Conservation (phyloP, 2,329 filamentous ascomycete species). For the Fusarium verticillioides region DNA sequence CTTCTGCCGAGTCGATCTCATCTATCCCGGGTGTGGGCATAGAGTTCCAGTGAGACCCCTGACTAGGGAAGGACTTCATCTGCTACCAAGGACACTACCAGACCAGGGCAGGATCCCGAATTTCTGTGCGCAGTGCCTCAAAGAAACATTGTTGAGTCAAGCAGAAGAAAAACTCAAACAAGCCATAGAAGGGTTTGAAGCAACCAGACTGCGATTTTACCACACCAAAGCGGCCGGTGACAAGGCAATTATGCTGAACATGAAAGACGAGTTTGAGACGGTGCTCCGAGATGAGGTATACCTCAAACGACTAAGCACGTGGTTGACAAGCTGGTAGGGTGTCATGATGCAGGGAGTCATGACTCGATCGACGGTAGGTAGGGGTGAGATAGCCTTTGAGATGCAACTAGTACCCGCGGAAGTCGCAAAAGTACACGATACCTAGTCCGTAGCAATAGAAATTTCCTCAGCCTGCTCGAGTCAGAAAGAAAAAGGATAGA, state of each 20-base stretch:
- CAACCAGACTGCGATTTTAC: conserved; percentile 27
- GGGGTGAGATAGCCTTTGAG: conserved; percentile 9
- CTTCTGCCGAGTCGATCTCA: conserved; percentile 48
- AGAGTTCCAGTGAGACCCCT: conserved; percentile 40
- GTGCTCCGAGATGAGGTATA: conserved; percentile 36
- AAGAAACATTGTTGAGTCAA: conserved; percentile 2
- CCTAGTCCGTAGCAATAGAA: conserved; percentile 3
- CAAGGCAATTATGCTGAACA: conserved; percentile 24
- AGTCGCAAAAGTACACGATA: conserved; percentile 28
- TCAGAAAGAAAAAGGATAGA: conserved; percentile 18
- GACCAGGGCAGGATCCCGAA: conserved; percentile 47
- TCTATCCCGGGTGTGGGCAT: conserved; percentile 48
- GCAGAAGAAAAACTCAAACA: conserved; percentile 24
- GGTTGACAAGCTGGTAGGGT: conserved; percentile 41
- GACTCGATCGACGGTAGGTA: conserved; percentile 9
- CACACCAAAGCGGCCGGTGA: conserved; percentile 19
- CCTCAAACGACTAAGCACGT: conserved; percentile 37
- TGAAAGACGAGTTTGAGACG: conserved; percentile 37
- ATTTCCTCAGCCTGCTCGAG: conserved; percentile 19
- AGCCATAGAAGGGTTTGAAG: conserved; percentile 19
- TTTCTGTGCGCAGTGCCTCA: conserved; percentile 35
- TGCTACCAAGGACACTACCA: conserved; percentile 49
- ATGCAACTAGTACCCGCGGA: not conserved
- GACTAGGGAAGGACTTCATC: conserved; percentile 45
- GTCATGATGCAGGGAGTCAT: conserved; percentile 6